Percentiles rank a stretch among this genome's conserved stretches.
Conservation (phyloP, 2,329 filamentous ascomycete species). For the Cadophora sp. region DNA sequence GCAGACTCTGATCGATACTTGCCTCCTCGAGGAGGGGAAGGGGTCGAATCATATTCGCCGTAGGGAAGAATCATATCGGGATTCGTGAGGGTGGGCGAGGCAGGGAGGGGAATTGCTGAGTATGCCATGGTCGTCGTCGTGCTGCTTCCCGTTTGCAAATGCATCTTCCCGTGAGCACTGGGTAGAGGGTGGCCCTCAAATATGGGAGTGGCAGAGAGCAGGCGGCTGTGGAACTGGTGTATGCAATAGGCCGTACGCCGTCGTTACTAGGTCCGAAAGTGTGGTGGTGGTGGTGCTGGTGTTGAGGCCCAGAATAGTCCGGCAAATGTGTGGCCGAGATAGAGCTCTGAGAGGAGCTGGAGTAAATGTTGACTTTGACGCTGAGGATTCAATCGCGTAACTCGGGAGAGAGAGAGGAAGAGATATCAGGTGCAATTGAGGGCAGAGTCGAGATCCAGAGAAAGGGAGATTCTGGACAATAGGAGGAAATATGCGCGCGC, state of each 20-base stretch:
- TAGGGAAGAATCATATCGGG: constrained; percentile 93
- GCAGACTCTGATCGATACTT: constrained; percentile 49
- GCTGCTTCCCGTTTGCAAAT: constrained; percentile 36
- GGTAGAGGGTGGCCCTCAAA: constrained; percentile 16
- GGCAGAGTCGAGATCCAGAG: background rate
- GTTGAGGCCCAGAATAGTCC: constrained; percentile 12
- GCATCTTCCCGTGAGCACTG: constrained; percentile 38
- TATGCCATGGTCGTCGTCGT: constrained; percentile 47
- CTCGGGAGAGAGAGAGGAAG: background rate
- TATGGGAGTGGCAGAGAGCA: constrained; percentile 9
- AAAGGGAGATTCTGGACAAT: constrained; percentile 5
- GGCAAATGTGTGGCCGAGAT: constrained; percentile 9
- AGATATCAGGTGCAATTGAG: background rate
- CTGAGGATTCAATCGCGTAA: background rate
- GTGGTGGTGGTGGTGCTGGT: background rate
- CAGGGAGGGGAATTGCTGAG: constrained; percentile 56
- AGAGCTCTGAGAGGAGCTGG: background rate
- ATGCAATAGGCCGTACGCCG: constrained; percentile 11
- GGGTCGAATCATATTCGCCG: constrained; percentile 64
- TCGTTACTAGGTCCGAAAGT: constrained; percentile 4
- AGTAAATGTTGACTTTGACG: constrained; percentile 5
- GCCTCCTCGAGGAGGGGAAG: constrained; percentile 48
- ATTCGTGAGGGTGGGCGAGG: constrained; percentile 88
- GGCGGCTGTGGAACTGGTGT: constrained; percentile 15
- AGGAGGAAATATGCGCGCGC: background rate